Conservation (phyloP, 352 stramenopile genomes). For the Lagenidium giganteum region DNA sequence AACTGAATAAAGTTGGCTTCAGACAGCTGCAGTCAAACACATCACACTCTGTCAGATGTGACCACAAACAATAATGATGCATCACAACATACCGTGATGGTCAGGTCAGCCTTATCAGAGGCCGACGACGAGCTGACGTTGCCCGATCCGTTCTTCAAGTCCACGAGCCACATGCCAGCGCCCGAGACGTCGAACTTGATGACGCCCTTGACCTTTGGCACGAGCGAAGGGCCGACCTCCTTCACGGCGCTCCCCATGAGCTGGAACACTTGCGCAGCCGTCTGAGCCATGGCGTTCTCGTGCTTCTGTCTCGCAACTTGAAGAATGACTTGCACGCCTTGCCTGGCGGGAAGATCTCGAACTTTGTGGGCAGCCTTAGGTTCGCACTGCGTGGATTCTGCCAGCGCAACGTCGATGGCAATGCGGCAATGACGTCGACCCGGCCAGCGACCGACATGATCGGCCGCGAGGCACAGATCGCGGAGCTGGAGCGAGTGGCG, state of each 20-base stretch:
- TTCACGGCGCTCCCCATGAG: slow-evolving; percentile 50
- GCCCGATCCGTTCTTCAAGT: slow-evolving; percentile 54
- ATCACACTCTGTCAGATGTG: not conserved
- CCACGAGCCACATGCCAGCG: slow-evolving; percentile 50
- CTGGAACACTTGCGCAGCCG: slow-evolving; percentile 45
- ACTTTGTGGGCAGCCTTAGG: too few relatives aligned
- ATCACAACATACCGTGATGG: slow-evolving; percentile 33
- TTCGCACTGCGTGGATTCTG: too few relatives aligned
- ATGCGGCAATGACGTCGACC: not conserved
- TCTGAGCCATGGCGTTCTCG: slow-evolving; percentile 16
- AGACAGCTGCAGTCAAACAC: slow-evolving; percentile 22
- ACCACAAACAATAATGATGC: not conserved
- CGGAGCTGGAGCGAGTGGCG: slow-evolving; percentile 27
- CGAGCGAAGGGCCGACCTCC: slow-evolving; percentile 46
- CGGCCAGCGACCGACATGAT: slow-evolving; percentile 26
- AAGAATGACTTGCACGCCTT: too few relatives aligned
- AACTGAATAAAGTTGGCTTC: slow-evolving; percentile 62
- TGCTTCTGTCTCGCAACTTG: not conserved
- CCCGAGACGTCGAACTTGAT: slow-evolving; percentile 66
- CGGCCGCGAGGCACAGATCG: slow-evolving; percentile 35
- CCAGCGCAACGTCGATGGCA: too few relatives aligned
- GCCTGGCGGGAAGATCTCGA: too few relatives aligned
- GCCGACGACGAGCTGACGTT: slow-evolving; percentile 28
- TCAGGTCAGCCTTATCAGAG: slow-evolving; percentile 49
- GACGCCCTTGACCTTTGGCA: slow-evolving; percentile 55